Base-by-base conservation (phyloP, 495 filamentous ascomycete species). In the Aspergillus kassunensis region DNA sequence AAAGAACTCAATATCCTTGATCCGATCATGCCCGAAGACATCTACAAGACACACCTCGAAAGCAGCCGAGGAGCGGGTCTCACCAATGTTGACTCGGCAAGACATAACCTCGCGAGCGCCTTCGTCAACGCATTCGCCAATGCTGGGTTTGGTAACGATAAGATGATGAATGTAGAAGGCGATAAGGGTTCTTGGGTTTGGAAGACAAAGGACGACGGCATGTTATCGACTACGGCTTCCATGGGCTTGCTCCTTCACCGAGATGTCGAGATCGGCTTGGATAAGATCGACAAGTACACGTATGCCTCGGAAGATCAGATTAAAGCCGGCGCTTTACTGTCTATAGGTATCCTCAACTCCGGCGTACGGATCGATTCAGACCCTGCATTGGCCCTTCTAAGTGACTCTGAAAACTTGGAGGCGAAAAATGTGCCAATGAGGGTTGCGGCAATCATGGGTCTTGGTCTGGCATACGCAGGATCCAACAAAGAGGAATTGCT, bases 11-110 rank as follows among this genome's bases (percentile, higher is more conserved):
- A 97, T 63, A 93, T 97, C 37, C 76, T 99, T 30, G 93, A 97
- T 40, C 93, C 93, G 15, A 96, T 96, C 70, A 91, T 89, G 52
- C 91, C 92, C 4, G 93, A 99, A 71, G 93, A 99, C 63, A 99
- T 99, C 59, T 99, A 99, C 79, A 99, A 99, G 78, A 95, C 90
- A 52, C 95, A 99, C 68, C 78, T 99, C 13, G 93, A 99, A 68
- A 97, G 87, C 74, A 93, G 84, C 53, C 82, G 93, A 41, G 91
- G 91, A 40, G 88, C 90, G 20, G 91, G 91, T 20, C 75, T 95
- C 66, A 97, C 91, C 15, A 96, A 96, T 62, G 82, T 95, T 27
- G 93, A 97, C 68, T 97, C 92, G 12, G 91, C 93, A 31, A 77
- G 91, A 55, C 91, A 97, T 76, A 99, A 97, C 59, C 78, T 99